Evolutionary conservation across 2,329 filamentous ascomycete species (phyloP), one percentile per base, ranked within the genome.

Genomic region (Raffaelea arxii): DNA sequence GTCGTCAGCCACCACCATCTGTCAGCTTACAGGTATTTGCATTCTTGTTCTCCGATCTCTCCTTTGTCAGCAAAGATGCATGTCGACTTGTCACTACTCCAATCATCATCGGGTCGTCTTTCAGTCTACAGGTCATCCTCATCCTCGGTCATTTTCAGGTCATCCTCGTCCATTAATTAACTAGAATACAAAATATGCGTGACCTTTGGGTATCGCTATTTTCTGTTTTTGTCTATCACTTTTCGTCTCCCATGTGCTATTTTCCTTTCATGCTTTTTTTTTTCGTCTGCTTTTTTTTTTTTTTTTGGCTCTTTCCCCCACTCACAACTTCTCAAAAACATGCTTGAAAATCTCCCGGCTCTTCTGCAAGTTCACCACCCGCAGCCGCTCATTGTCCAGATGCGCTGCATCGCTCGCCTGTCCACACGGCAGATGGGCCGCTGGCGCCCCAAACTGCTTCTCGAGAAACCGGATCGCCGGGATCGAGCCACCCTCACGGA

Each of bases 401-500:
- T 98, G 92, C 18, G 91, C 92, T 44, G 83, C 82, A 59, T 98
- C 92, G 56, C 87, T 96, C 12, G 91, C 89, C 65, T 96, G 90
- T 0, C 94, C 94, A 58, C 90, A 96, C 0, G 92, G 94, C 27
- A 98, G 66, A 63, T 97, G 90, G 1, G 91, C 91, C 0, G 92
- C 91, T 0, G 90, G 89, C 0, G 92, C 92, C 3, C 76, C 75
- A 59, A 97, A 96, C 57, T 94, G 88, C 67, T 95, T 95, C 63
- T 97, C 91, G 32, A 97, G 62, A 59, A 97, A 97, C 6, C 92
- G 73, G 47, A 97, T 97, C 0, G 87, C 87, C 0, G 92, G 92
- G 55, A 98, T 98, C 0, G 86, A 94, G 5, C 92, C 92, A 12
- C 92, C 92, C 65, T 98, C 92, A 10, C 92, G 79, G 55, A 98